These are phyloP conservation scores for Zygosaccharomyces bailii DNA, from an alignment of 805 yeast genomes.

Conservation along the genomic window DNA sequence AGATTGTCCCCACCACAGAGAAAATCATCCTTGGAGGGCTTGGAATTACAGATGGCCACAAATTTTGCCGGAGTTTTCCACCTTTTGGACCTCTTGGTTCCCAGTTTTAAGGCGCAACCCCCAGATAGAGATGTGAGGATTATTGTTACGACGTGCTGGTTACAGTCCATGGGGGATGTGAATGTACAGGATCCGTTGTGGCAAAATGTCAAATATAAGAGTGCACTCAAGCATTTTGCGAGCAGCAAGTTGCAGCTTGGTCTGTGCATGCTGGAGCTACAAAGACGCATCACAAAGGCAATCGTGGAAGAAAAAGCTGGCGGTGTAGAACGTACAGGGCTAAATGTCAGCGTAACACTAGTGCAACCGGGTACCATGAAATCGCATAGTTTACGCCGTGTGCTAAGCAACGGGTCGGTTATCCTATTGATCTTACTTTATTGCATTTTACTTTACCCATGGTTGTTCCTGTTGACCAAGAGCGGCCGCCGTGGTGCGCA, in stretches of 20 bases:
- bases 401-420: constrained; percentile 71
- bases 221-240: constrained; percentile 78
- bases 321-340: constrained; percentile 37
- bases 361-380: constrained; percentile 94
- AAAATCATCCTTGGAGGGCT: constrained; percentile 70
- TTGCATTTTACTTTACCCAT: constrained; percentile 62
- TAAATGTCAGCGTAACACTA: constrained; percentile 64
- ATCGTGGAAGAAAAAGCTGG: constrained; percentile 57
- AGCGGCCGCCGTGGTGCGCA: constrained; percentile 78
- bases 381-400: constrained; percentile 78
- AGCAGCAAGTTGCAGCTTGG: constrained; percentile 74
- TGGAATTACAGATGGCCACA: constrained; percentile 79
- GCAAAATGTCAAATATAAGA: constrained; percentile 50
- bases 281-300: constrained; percentile 54
- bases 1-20: constrained; percentile 41
- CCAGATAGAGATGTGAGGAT: constrained; percentile 92
- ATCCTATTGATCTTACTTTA: constrained; percentile 58
- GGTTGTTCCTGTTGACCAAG: constrained; percentile 79
- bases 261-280: constrained; percentile 75
- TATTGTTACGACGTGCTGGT: constrained; percentile 69
- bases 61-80: constrained; percentile 83
- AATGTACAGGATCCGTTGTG: constrained; percentile 62
- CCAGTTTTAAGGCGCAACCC: constrained; percentile 83
- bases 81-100: constrained; percentile 72
- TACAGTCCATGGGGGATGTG: constrained; percentile 70